Evolutionary conservation across 2,329 filamentous ascomycete species (phyloP).

Genomic region (Ophiostoma angusticollis): DNA sequence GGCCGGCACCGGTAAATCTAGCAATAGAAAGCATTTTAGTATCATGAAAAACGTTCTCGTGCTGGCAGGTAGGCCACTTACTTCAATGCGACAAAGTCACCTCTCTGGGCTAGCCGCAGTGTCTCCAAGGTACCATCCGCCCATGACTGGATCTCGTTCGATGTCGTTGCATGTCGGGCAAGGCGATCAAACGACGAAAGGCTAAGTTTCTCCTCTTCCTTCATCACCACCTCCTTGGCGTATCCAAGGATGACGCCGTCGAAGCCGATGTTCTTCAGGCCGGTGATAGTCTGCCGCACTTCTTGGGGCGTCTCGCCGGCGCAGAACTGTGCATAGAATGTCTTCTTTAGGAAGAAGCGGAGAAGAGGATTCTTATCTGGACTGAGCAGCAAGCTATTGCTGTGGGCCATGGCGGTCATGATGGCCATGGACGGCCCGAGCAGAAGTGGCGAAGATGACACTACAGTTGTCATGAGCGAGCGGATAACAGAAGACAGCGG

Average conservation of each 20-base stretch:
- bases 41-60: background rate
- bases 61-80: constrained; percentile 18
- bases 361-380: constrained; percentile 65
- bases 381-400: constrained; percentile 51
- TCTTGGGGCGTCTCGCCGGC: constrained; percentile 63
- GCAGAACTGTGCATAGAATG: constrained; percentile 86
- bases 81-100: constrained; percentile 56
- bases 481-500: constrained; percentile 55
- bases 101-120: constrained; percentile 55
- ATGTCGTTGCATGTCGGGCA: constrained; percentile 31
- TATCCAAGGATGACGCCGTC: constrained; percentile 76
- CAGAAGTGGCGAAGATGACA: constrained; percentile 58
- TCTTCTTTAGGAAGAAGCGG: constrained; percentile 58
- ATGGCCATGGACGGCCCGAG: constrained; percentile 56
- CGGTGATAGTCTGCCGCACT: constrained; percentile 50
- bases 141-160: constrained; percentile 58
- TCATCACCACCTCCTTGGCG: constrained; percentile 66
- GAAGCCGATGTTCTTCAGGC: constrained; percentile 63
- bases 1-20: constrained; percentile 71
- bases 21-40: background rate
- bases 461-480: constrained; percentile 53
- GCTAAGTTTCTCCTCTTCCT: constrained; percentile 35
- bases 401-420: constrained; percentile 58
- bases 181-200: constrained; percentile 31
- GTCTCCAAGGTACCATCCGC: constrained; percentile 61